Conservation (phyloP, 768 basidiomycete genomes). For the Termitomyces sp. region DNA sequence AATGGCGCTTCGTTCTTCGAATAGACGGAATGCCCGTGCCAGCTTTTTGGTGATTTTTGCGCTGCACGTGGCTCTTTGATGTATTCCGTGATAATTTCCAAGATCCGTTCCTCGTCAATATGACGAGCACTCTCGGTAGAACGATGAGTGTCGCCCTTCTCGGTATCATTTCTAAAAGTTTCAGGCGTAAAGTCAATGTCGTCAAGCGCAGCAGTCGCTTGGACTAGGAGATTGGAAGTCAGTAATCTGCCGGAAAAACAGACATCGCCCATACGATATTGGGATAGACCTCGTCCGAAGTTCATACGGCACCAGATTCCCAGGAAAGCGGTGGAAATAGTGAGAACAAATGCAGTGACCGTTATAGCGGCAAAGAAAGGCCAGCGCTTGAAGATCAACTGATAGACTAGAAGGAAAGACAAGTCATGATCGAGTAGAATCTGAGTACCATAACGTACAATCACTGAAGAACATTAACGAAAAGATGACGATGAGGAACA, state of each 20-base stretch:
- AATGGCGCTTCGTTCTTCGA: slow-evolving; percentile 12
- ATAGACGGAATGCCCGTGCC: slow-evolving; percentile 15
- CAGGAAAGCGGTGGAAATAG: slow-evolving; percentile 37
- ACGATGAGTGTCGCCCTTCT: slow-evolving; percentile 17
- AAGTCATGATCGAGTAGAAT: not conserved
- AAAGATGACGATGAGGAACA: slow-evolving; percentile 35
- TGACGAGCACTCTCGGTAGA: not conserved
- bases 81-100: not conserved
- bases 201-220: slow-evolving; percentile 37
- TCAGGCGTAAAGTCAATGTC: slow-evolving; percentile 42
- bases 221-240: slow-evolving; percentile 24
- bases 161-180: slow-evolving; percentile 30
- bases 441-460: slow-evolving; percentile 26
- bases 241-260: not conserved
- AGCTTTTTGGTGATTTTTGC: not conserved
- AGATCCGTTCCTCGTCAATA: slow-evolving; percentile 7
- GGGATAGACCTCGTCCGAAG: slow-evolving; percentile 52
- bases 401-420: slow-evolving; percentile 31
- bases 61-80: slow-evolving; percentile 12
- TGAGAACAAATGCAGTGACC: slow-evolving; percentile 37
- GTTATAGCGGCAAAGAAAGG: slow-evolving; percentile 48
- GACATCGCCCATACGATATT: slow-evolving; percentile 40
- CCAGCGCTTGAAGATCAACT: slow-evolving; percentile 41
- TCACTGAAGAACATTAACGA: slow-evolving; percentile 41
- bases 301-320: slow-evolving; percentile 49